phyloP scores from a whole-genome alignment of 2,329 filamentous ascomycete genomes.

The Pseudocercospora fuligena region DNA sequence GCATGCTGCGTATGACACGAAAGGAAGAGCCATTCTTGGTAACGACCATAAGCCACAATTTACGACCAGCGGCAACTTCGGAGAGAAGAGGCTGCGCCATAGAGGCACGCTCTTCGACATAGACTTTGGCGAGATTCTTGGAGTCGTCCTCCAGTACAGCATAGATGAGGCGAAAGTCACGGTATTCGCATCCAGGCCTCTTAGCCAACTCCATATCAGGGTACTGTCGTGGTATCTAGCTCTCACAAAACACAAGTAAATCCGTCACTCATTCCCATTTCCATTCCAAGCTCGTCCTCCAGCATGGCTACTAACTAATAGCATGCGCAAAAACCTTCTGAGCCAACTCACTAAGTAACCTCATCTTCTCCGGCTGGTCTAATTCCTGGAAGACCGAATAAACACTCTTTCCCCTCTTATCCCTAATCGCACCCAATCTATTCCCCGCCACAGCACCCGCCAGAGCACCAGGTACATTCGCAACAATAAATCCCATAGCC shows the following conservation, averaged over 20 bases:
- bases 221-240: constrained; percentile 14
- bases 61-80: not conserved
- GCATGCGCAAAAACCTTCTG: constrained; percentile 84
- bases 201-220: not conserved
- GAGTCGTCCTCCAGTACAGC: not conserved
- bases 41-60: not conserved
- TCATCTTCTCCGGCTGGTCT: constrained; percentile 79
- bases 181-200: not conserved
- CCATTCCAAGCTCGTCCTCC: not conserved
- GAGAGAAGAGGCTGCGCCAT: not conserved
- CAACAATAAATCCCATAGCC: constrained; percentile 92
- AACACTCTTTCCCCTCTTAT: constrained; percentile 92
- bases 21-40: not conserved
- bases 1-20: not conserved
- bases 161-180: not conserved
- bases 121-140: not conserved
- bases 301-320: constrained; percentile 45
- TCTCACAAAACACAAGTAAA: not conserved
- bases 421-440: constrained; percentile 83
- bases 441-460: constrained; percentile 94
- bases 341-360: constrained; percentile 81
- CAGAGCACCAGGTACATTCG: constrained; percentile 84
- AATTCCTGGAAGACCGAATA: constrained; percentile 90
- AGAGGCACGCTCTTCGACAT: not conserved
- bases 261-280: not conserved